Evolutionary conservation across 257 asterid genomes (phyloP), one percentile per base, ranked within the genome.

Genomic region (Gentiana straminea): DNA sequence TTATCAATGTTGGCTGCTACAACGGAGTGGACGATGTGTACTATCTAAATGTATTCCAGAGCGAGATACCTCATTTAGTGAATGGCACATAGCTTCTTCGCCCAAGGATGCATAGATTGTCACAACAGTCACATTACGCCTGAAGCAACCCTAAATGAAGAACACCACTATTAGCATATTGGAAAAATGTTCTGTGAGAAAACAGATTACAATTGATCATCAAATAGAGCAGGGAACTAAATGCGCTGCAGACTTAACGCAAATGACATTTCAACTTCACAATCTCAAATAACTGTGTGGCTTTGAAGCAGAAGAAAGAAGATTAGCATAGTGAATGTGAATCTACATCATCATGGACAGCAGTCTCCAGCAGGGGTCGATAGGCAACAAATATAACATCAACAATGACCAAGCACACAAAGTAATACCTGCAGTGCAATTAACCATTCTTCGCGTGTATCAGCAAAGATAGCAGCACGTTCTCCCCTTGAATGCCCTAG

Each of bases 91-190:
- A 66, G 99, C 99, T 69, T 85, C 99, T 76, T 92, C 99, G 54
- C 99, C 97, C 33, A 88, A 69, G 49, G 99, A 92, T 69, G 99
- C 86, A 74, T 92, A 92, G 55, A 92, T 92, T 60, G 99, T 92
- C 65, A 92, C 99, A 47, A 92, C 97, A 45, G 94, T 78, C 75
- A 80, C 84, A 69, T 92, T 92, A 71, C 85, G 95, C 79, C 99
- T 79, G 82, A 92, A 92, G 74, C 97, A 92, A 54, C 78, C 94
- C 99, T 92, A 84, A 64, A 50, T 10, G 51, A 59, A 68, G 52
- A 77, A 68, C 64, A 63, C 10, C 36, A 61, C n/a, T 55, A 54
- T 54, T 53, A 55, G 56, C 35, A 46, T 52, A 47, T 45, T 52
- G 49, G 34, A 15, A 51, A 36, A 44, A n/a, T 52, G 13, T 8